These are phyloP conservation scores for Calocera viscosa DNA, from an alignment of 768 basidiomycete genomes.

Conservation along the genomic window DNA sequence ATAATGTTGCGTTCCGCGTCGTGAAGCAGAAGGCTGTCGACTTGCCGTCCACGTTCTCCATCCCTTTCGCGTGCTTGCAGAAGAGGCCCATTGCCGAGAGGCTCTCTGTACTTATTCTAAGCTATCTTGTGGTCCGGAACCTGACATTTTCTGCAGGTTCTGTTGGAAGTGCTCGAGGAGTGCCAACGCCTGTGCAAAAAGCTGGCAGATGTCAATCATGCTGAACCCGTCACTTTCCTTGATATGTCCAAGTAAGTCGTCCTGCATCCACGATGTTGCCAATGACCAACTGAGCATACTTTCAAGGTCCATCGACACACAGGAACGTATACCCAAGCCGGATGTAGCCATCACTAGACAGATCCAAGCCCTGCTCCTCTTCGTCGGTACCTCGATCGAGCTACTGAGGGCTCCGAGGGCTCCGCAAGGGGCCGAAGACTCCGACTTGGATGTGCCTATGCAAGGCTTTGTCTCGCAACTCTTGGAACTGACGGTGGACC, in stretches of 20 bases:
- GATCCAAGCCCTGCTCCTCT: conserved; percentile 54
- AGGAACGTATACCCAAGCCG: conserved; percentile 8
- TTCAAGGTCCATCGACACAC: not conserved
- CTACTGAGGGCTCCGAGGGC: not conserved
- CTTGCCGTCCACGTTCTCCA: conserved; percentile 41
- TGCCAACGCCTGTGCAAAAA: conserved; percentile 41
- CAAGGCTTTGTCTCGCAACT: not conserved
- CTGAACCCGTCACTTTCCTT: conserved; percentile 35
- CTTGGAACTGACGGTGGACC: not conserved
- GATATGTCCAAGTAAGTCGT: conserved; percentile 42
- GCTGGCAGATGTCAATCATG: conserved; percentile 16
- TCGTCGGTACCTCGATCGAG: conserved; percentile 45
- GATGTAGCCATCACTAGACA: conserved; percentile 38
- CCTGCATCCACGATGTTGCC: not conserved
- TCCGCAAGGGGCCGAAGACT: not conserved
- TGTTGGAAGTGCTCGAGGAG: conserved; percentile 56
- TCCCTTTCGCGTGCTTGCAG: conserved; percentile 57
- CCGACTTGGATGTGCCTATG: not conserved
- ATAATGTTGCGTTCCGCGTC: conserved; percentile 58
- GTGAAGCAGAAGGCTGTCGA: conserved; percentile 52
- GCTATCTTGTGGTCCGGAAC: not conserved
- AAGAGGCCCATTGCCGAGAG: conserved; percentile 40
- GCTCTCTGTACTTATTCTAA: conserved; percentile 35
- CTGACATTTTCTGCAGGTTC: conserved; percentile 32
- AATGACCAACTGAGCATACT: not conserved